Conservation (phyloP, 345 rosid genomes). For the Adansonia digitata region DNA sequence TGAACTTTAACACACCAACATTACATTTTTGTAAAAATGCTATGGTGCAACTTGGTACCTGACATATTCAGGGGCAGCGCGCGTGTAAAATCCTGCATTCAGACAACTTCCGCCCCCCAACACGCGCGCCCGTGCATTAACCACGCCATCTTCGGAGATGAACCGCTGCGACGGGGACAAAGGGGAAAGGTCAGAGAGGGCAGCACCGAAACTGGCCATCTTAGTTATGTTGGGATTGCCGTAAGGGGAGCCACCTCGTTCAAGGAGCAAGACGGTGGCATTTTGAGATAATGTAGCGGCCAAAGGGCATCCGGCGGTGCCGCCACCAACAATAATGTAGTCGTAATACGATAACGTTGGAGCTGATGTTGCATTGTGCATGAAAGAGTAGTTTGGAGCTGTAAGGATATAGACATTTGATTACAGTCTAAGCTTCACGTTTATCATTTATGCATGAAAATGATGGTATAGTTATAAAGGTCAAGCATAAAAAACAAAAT, state of each 20-base stretch:
- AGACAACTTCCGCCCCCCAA: slow-evolving; percentile 68
- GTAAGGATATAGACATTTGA: background rate
- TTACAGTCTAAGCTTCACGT: background rate
- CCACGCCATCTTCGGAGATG: slow-evolving; percentile 68
- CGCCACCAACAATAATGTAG: slow-evolving; percentile 76
- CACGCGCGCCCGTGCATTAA: slow-evolving; percentile 60
- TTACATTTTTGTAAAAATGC: no score
- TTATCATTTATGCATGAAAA: background rate
- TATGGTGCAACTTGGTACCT: slow-evolving; percentile 19
- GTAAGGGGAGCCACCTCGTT: slow-evolving; percentile 73
- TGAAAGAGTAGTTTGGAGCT: slow-evolving; percentile 42
- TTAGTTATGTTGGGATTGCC: slow-evolving; percentile 50
- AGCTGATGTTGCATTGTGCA: slow-evolving; percentile 38
- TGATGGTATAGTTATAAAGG: background rate
- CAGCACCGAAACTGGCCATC: slow-evolving; percentile 36
- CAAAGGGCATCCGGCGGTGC: slow-evolving; percentile 76
- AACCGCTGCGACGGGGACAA: slow-evolving; percentile 61
- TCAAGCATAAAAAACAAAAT: no score
- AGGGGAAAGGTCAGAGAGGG: slow-evolving; percentile 50
- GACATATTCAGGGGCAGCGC: slow-evolving; percentile 39
- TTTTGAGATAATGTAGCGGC: slow-evolving; percentile 68
- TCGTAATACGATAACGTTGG: slow-evolving; percentile 29
- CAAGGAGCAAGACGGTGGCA: slow-evolving; percentile 56
- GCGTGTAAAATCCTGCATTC: slow-evolving; percentile 68
- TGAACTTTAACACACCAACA: no score